Conservation (phyloP, 208 protist genomes). For the Wallacemonas rigidus region DNA sequence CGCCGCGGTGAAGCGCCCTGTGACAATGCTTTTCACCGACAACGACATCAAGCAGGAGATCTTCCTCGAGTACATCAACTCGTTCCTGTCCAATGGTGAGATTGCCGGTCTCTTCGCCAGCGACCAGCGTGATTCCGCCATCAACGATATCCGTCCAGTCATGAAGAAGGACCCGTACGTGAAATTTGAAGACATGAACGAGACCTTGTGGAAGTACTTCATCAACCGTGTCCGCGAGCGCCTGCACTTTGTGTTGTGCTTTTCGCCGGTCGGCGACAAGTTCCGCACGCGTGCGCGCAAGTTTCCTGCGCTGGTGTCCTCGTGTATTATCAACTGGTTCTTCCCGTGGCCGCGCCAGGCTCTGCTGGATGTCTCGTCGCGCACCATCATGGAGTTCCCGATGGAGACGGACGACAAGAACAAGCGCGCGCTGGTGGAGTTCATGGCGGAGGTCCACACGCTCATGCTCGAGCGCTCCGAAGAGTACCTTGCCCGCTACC, state of each 20-base stretch:
- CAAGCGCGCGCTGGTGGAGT: conserved; percentile 88
- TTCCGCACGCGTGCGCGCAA: conserved; percentile 95
- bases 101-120: conserved; percentile 98
- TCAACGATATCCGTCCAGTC: conserved; percentile 94
- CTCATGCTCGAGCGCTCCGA: conserved; percentile 90
- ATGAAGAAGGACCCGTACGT: conserved; percentile 95
- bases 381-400: conserved; percentile 89
- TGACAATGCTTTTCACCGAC: conserved; percentile 98
- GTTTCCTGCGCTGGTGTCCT: conserved; percentile 97
- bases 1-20: conserved; percentile 77
- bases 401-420: conserved; percentile 92
- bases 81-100: conserved; percentile 94
- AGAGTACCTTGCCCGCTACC: conserved; percentile 93
- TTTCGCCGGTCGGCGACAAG: conserved; percentile 97
- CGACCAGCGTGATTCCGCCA: conserved; percentile 96
- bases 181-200: conserved; percentile 95
- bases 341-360: conserved; percentile 97
- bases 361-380: conserved; percentile 91
- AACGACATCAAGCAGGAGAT: conserved; percentile 98
- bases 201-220: conserved; percentile 97
- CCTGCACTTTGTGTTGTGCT: conserved; percentile 98
- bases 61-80: conserved; percentile 99
- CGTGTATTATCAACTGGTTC: conserved; percentile 99
- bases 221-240: conserved; percentile 96
- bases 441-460: conserved; percentile 92